Evolutionary conservation across 1,139 yeast genomes (phyloP), one percentile per base, ranked within the genome.

Genomic region (Hansenula lynferdii): DNA sequence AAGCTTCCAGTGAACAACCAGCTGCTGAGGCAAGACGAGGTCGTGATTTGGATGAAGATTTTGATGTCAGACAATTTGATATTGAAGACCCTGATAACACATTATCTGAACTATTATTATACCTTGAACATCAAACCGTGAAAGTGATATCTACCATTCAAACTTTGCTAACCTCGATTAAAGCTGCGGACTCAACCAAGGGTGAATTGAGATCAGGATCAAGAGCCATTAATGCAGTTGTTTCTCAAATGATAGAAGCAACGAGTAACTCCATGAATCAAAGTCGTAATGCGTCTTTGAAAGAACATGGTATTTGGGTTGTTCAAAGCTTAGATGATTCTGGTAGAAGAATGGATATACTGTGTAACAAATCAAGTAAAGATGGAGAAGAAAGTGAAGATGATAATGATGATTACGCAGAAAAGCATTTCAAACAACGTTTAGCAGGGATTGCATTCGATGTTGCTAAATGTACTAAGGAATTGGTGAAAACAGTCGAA

Each of bases 361-460:
- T 85, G 47, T 78, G 85, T 54, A 70, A 69, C 44, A 17, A 17
- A n/a, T 70, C 76, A 25, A 62, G 61, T 31, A 56, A 57, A 31
- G 61, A 60, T 14, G 61, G 60, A n/a, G 58, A 50, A 22, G 46
- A 36, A 11, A 44, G 43, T 53, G 67, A 77, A 62, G 49, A 72
- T 44, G 72, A 69, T 35, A 87, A 80, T 47, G 67, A 62, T 26
- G 84, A 78, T 39, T 80, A 75, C 57, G 96, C 97, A 5, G 95
- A 89, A 58, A 85, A 90, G 59, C 85, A 85, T 49, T 83, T 87
- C 67, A 85, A 83, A 61, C 97, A 90, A 63, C 75, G 97, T 50
- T 75, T 92, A 48, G 97, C 97, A 0, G 97, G 97, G 2, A 84
- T 89, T 47, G 89, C 96, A 18, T 92, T 89, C 64, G 97, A 92